phyloP scores from a whole-genome alignment of 768 basidiomycete genomes.

The Sistotremastrum niveocremeum region DNA sequence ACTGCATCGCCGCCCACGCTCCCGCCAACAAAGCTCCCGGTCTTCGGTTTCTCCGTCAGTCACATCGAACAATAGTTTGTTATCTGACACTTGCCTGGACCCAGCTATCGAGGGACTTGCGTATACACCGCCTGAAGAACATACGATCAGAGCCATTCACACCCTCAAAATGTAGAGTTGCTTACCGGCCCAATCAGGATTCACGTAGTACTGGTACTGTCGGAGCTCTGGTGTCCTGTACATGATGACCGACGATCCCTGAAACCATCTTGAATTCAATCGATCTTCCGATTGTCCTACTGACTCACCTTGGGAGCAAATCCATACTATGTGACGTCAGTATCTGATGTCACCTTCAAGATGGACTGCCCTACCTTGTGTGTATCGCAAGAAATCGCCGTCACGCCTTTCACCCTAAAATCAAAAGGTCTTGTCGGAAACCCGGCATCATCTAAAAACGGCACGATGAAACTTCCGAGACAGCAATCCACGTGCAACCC shows the following conservation, averaged over 20 bases:
- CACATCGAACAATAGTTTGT: not conserved
- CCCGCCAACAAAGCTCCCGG: slow-evolving; percentile 90
- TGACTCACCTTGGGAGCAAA: slow-evolving; percentile 75
- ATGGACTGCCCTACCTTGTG: slow-evolving; percentile 50
- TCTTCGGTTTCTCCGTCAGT: slow-evolving; percentile 22
- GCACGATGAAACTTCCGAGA: slow-evolving; percentile 85
- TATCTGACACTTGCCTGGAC: slow-evolving; percentile 46
- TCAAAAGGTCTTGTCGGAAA: slow-evolving; percentile 70
- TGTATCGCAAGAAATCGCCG: slow-evolving; percentile 90
- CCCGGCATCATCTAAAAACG: slow-evolving; percentile 75
- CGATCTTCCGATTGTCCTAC: not conserved
- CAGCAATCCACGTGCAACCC: slow-evolving; percentile 95
- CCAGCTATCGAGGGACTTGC: slow-evolving; percentile 83
- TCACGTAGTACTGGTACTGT: slow-evolving; percentile 76
- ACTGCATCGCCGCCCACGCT: slow-evolving; percentile 93
- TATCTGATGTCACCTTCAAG: slow-evolving; percentile 5
- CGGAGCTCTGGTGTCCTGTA: slow-evolving; percentile 70
- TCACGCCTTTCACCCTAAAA: slow-evolving; percentile 84
- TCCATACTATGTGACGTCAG: slow-evolving; percentile 46
- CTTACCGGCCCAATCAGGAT: slow-evolving; percentile 64
- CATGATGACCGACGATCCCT: slow-evolving; percentile 94
- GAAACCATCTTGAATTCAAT: not conserved
- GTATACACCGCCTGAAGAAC: slow-evolving; percentile 64
- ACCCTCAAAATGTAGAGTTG: slow-evolving; percentile 3
- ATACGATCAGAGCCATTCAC: slow-evolving; percentile 8